These are phyloP conservation scores for Moesziomyces parantarcticus DNA, from an alignment of 1,284 basidiomycete species.

Conservation along the genomic window DNA sequence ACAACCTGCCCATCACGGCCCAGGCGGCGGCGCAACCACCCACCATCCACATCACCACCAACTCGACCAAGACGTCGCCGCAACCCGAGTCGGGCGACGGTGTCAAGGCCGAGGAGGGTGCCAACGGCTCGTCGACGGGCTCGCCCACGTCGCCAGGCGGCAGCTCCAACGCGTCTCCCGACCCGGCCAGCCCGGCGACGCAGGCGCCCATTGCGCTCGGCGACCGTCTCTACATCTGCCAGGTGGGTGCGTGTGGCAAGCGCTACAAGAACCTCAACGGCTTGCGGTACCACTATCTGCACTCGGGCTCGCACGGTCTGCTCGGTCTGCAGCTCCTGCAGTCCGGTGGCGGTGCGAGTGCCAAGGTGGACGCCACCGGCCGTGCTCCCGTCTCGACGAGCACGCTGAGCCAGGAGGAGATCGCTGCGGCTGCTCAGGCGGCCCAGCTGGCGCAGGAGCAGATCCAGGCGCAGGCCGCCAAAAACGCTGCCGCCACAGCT, in stretches of 20 bases:
- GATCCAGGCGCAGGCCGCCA: constrained; percentile 54
- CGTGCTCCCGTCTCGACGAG: constrained; percentile 63
- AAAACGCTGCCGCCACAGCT: constrained; percentile 48
- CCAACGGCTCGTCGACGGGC: constrained; percentile 8
- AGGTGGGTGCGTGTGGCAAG: constrained; percentile 76
- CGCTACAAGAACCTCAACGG: constrained; percentile 84
- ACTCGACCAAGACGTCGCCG: constrained; percentile 36
- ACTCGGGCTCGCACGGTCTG: constrained; percentile 85
- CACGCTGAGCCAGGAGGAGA: constrained; percentile 61
- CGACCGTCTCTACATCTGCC: constrained; percentile 62
- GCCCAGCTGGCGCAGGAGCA: constrained; percentile 60
- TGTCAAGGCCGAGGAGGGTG: constrained; percentile 40
- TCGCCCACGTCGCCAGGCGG: constrained; percentile 32
- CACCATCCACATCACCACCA: constrained; percentile 41
- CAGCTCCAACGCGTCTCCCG: constrained; percentile 30
- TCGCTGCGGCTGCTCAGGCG: constrained; percentile 63
- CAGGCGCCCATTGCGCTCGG: constrained; percentile 33
- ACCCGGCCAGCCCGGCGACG: constrained; percentile 35
- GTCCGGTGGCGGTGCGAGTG: constrained; percentile 62
- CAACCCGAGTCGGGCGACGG: constrained; percentile 44
- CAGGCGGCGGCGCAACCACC: constrained; percentile 47
- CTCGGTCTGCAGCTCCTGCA: constrained; percentile 66
- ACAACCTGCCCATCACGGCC: constrained; percentile 48
- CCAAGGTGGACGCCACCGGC: constrained; percentile 64
- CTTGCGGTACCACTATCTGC: constrained; percentile 89